Base-by-base conservation (phyloP, 495 filamentous ascomycete genomes). In the Hyphodiscus hymeniophilus region DNA sequence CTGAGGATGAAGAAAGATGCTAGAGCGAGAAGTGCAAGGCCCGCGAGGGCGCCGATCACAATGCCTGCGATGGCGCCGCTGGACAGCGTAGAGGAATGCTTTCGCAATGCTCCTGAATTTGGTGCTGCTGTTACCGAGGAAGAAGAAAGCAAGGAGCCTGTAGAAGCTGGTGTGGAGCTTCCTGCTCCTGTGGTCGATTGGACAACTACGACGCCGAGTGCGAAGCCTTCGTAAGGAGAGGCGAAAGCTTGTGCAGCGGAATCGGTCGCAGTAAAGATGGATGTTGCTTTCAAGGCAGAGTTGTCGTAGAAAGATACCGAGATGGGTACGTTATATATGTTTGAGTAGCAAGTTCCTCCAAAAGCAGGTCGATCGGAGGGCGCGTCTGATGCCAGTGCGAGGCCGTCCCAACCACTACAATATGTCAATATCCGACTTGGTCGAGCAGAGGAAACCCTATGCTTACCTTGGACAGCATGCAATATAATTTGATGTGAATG, bases 281-380 rank as follows among this genome's bases (percentile, higher is more conserved):
- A 50, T 1, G 45, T 46, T 5, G 51, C 58, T 23, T 50, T 42
- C 2, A 45, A 1, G 20, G 42, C 44, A n/a, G 47, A 33, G 13
- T 47, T 40, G 26, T 53, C 48, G 32, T 55, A 60, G 16, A 36
- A 45, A 28, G 45, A 45, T 3, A 60, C 42, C 31, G 39, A 43
- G 2, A 54, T 48, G 3, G 58, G 52, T 12, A 46, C 46, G 41
- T 56, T 52, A 17, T 46, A 51, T 7, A 51, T 50, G 42, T 55
- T 43, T 15, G 47, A 52, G 28, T 51, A 60, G 28, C 58, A 60
- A 7, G 54, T 60, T 6, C 58, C 58, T 31, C 58, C 51, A 33
- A 54, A 57, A 0, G 58, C 58, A 16, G 58, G 58, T 12, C 58
- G 54, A 11, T 55, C 51, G 3, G 46, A 21, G 22, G 52, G 54